Evolutionary conservation across 495 filamentous ascomycete species (phyloP).

Genomic region (Filosporella fistucella): DNA sequence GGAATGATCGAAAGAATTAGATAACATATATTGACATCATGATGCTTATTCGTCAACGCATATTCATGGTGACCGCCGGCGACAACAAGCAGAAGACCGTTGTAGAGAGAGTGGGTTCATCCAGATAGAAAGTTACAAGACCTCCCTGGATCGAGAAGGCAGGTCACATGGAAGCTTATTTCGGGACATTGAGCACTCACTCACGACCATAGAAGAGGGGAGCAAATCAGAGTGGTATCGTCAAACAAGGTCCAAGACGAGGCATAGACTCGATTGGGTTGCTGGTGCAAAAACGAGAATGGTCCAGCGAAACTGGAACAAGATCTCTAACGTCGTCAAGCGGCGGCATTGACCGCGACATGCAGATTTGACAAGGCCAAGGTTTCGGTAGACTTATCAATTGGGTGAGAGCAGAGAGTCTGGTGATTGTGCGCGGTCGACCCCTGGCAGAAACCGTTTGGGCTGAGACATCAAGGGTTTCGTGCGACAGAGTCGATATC

Average conservation of each 20-base stretch:
- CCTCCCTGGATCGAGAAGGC: not conserved
- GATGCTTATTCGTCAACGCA: slow-evolving; percentile 27
- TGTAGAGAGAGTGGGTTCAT: slow-evolving; percentile 2
- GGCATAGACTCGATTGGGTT: slow-evolving; percentile 16
- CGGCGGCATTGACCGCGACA: slow-evolving; percentile 12
- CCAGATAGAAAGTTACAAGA: too few relatives aligned
- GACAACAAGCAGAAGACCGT: slow-evolving; percentile 23
- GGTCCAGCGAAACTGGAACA: slow-evolving; percentile 21
- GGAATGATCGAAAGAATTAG: slow-evolving; percentile 33
- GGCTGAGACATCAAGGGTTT: not conserved
- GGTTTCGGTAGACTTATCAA: slow-evolving; percentile 1
- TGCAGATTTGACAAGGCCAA: slow-evolving; percentile 16
- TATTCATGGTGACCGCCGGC: slow-evolving; percentile 24
- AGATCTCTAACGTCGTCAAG: slow-evolving; percentile 30
- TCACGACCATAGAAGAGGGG: too few relatives aligned
- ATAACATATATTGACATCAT: slow-evolving; percentile 23
- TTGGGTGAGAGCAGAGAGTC: slow-evolving; percentile 7
- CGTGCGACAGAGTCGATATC: too few relatives aligned
- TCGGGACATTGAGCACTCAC: too few relatives aligned
- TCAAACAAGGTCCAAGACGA: slow-evolving; percentile 16
- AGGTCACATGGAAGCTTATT: too few relatives aligned
- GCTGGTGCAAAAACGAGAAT: slow-evolving; percentile 8
- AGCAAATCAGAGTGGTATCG: not conserved
- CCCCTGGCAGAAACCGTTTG: not conserved
- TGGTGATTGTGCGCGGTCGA: not conserved